These are phyloP conservation scores for Haplosporangium sp. DNA, from an alignment of 371 early-diverging fungal species.

Conservation along the genomic window DNA sequence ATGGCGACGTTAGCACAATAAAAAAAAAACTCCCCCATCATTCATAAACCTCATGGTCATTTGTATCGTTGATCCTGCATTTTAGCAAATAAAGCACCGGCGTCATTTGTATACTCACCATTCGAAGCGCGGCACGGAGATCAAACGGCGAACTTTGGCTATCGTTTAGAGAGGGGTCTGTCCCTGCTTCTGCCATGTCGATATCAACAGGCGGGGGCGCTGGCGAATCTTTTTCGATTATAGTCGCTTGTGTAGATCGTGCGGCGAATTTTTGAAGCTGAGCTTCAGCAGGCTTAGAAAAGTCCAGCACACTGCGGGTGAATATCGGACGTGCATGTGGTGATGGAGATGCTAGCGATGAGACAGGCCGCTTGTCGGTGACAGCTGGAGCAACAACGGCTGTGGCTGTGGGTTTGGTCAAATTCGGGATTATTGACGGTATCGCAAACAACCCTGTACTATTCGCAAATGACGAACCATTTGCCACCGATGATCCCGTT, in stretches of 20 bases:
- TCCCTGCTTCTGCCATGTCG: not conserved
- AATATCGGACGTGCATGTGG: not conserved
- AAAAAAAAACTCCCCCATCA: not conserved
- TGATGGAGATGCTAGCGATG: not conserved
- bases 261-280: not conserved
- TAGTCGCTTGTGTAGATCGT: too few relatives aligned
- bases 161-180: not conserved
- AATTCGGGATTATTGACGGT: not conserved
- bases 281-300: constrained; percentile 11
- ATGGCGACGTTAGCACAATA: not conserved
- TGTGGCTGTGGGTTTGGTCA: not conserved
- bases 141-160: not conserved
- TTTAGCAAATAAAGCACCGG: too few relatives aligned
- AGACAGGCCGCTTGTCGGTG: too few relatives aligned
- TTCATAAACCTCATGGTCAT: not conserved
- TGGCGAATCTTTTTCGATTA: not conserved
- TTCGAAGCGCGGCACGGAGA: constrained; percentile 8
- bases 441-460: not conserved
- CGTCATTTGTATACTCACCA: not conserved
- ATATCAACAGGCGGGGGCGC: not conserved
- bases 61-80: not conserved
- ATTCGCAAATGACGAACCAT: too few relatives aligned
- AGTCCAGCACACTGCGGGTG: constrained; percentile 11
- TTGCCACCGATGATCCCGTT: not conserved
- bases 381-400: too few relatives aligned